Conservation (phyloP, 306 rosid species). For the Inga laurina region DNA sequence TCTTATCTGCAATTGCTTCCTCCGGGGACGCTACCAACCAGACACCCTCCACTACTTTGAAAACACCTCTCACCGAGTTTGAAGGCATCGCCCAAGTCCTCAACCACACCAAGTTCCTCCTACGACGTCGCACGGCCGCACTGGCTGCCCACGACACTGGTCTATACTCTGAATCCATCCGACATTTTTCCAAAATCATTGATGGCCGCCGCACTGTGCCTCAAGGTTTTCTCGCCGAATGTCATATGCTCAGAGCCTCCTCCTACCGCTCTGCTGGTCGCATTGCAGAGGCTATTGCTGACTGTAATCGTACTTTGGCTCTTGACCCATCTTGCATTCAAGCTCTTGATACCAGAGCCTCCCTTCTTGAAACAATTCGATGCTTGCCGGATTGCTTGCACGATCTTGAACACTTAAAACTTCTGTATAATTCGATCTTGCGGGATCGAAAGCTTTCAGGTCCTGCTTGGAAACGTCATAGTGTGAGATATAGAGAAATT, state of each 20-base stretch:
- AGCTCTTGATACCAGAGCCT: conserved; percentile 86
- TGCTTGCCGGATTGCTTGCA: conserved; percentile 88
- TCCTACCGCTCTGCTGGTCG: conserved; percentile 71
- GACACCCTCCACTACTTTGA: conserved; percentile 54
- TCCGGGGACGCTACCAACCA: conserved; percentile 39
- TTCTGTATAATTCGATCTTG: conserved; percentile 79
- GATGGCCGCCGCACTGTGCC: conserved; percentile 97
- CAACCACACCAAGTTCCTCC: conserved; percentile 77
- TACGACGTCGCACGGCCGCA: conserved; percentile 84
- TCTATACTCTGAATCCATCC: conserved; percentile 83
- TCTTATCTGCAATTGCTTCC: conserved; percentile 45
- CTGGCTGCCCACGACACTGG: conserved; percentile 88
- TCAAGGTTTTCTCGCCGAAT: conserved; percentile 86
- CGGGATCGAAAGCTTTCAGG: conserved; percentile 87
- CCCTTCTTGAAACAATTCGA: conserved; percentile 71
- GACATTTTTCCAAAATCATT: conserved; percentile 83
- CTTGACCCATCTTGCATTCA: conserved; percentile 77
- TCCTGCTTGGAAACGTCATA: conserved; percentile 91
- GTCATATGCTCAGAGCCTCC: conserved; percentile 78
- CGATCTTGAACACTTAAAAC: conserved; percentile 87
- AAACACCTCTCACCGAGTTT: conserved; percentile 43
- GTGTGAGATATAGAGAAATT: conserved; percentile 77
- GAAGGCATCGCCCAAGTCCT: conserved; percentile 70
- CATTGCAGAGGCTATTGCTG: conserved; percentile 86
- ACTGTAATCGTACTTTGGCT: conserved; percentile 84